phyloP scores from a whole-genome alignment of 768 basidiomycete species.

The Lactifluus rugatus region DNA sequence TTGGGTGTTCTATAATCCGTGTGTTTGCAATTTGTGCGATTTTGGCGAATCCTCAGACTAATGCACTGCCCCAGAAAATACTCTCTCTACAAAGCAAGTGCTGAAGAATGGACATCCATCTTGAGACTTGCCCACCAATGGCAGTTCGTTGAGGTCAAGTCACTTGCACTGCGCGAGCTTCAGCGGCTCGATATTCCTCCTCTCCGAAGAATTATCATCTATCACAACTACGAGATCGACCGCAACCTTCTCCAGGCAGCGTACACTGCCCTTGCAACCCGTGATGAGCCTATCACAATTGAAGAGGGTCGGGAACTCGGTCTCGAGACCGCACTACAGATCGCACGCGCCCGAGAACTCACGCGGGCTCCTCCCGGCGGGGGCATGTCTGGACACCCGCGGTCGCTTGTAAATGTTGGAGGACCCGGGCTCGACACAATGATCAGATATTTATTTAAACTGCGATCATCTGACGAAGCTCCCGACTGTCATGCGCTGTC shows the following conservation, averaged over 20 bases:
- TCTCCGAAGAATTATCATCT: constrained; percentile 47
- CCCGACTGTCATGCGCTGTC: neutral
- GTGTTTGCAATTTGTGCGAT: constrained; percentile 20
- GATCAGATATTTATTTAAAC: constrained; percentile 14
- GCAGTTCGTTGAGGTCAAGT: constrained; percentile 42
- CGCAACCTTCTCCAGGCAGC: constrained; percentile 39
- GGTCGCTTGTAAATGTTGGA: neutral
- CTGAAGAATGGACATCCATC: constrained; percentile 46
- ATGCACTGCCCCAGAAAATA: constrained; percentile 35
- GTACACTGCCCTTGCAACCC: constrained; percentile 43
- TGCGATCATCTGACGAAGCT: neutral
- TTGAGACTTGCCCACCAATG: constrained; percentile 46
- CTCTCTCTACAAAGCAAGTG: constrained; percentile 41
- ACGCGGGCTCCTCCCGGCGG: neutral
- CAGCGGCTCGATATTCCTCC: constrained; percentile 35
- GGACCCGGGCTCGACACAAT: constrained; percentile 10
- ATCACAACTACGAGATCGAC: constrained; percentile 45
- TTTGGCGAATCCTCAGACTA: neutral
- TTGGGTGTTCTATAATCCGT: constrained; percentile 60
- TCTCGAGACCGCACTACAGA: constrained; percentile 41
- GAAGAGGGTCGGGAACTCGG: constrained; percentile 53
- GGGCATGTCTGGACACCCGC: neutral
- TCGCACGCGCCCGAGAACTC: constrained; percentile 46
- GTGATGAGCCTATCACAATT: constrained; percentile 40
- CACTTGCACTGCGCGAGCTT: constrained; percentile 46